Evolutionary conservation across 148 eudicot species (phyloP).

Genomic region (Persicaria maculosa): DNA sequence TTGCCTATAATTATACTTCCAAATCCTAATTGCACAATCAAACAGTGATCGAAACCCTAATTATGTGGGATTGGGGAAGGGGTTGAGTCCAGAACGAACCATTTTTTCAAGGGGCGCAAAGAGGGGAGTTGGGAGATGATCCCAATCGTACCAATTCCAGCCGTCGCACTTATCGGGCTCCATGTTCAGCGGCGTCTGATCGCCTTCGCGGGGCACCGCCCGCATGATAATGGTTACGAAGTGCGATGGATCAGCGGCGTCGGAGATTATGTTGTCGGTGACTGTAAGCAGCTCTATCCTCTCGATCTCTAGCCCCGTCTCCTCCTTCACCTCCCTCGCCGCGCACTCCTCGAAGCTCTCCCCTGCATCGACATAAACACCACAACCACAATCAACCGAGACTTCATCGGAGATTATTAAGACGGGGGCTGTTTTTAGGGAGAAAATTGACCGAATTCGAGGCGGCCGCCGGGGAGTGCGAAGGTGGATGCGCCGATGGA

Average conservation of each 20-base stretch:
- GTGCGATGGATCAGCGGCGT: conserved; percentile 42
- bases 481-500: conserved; percentile 60
- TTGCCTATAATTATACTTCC: not conserved
- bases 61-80: conserved; percentile 26
- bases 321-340: conserved; percentile 79
- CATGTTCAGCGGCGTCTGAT: conserved; percentile 40
- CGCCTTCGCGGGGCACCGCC: conserved; percentile 32
- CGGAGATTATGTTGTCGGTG: conserved; percentile 46
- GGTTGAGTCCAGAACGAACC: conserved; percentile 46
- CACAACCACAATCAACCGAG: not conserved
- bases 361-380: conserved; percentile 35
- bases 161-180: conserved; percentile 93
- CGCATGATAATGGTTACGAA: conserved; percentile 56
- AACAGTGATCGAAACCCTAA: conserved; percentile 3
- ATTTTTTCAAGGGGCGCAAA: conserved; percentile 57
- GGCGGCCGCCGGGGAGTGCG: conserved; percentile 87
- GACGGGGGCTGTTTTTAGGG: not conserved
- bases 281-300: conserved; percentile 50
- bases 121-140: conserved; percentile 61
- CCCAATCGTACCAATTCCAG: conserved; percentile 92
- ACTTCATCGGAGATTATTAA: not conserved
- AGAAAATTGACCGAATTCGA: conserved; percentile 58
- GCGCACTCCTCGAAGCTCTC: conserved; percentile 94
- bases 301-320: conserved; percentile 64
- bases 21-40: not conserved